Conservation (phyloP, 345 rosid species). For the Reutealis trisperma region DNA sequence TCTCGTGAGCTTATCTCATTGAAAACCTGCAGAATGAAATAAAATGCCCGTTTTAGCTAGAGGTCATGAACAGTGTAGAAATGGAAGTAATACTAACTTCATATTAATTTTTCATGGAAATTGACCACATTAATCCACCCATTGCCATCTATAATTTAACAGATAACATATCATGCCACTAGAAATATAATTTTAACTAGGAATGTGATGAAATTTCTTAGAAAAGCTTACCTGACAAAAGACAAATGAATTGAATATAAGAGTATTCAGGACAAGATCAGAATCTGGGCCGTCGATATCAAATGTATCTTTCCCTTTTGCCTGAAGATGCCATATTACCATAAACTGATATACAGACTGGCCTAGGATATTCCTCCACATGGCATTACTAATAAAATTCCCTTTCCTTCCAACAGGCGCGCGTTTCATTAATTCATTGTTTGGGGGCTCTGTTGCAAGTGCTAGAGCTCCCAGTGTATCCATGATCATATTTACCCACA, state of each 20-base stretch:
- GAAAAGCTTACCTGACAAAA: conserved; percentile 57
- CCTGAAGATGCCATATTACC: conserved; percentile 36
- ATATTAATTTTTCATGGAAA: neutral
- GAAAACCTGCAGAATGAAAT: conserved; percentile 31
- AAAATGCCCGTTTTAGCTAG: neutral
- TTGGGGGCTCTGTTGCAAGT: conserved; percentile 40
- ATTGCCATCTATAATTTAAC: neutral
- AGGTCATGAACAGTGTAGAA: too few relatives aligned
- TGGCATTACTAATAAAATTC: conserved; percentile 79
- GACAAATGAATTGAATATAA: conserved; percentile 37
- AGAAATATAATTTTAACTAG: neutral
- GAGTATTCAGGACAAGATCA: conserved; percentile 32
- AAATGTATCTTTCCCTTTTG: conserved; percentile 28
- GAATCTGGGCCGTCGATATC: conserved; percentile 49
- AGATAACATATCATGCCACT: neutral
- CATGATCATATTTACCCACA: conserved; percentile 42
- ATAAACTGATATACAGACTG: conserved; percentile 59
- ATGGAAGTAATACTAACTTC: too few relatives aligned
- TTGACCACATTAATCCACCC: neutral
- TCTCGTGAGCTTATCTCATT: conserved; percentile 40
- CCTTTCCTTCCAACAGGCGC: conserved; percentile 42
- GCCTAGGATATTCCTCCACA: conserved; percentile 97
- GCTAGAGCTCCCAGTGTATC: conserved; percentile 41
- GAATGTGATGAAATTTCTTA: neutral
- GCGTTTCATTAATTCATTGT: conserved; percentile 34